Conservation (phyloP, 2,329 filamentous ascomycete species). For the Exophiala alcalophila region DNA sequence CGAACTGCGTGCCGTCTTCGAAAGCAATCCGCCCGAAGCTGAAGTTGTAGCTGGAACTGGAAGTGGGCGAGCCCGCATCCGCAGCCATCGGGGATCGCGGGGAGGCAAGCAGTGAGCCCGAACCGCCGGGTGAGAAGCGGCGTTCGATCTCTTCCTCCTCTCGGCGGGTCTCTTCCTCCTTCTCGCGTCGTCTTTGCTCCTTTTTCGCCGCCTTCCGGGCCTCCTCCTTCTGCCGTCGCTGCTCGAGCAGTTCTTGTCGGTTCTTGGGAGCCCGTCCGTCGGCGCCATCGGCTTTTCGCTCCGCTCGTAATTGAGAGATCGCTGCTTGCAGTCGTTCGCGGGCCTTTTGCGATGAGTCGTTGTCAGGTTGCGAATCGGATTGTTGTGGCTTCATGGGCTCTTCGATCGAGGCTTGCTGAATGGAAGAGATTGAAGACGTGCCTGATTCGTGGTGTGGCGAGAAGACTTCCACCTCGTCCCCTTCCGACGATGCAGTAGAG, state of each 20-base stretch:
- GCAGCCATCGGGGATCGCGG: slow-evolving; percentile 49
- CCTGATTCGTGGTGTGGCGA: slow-evolving; percentile 40
- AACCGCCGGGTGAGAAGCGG: slow-evolving; percentile 55
- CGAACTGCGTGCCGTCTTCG: slow-evolving; percentile 75
- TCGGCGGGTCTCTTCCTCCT: slow-evolving; percentile 70
- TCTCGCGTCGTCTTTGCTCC: slow-evolving; percentile 71
- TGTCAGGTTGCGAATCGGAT: slow-evolving; percentile 1
- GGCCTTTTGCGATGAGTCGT: slow-evolving; percentile 18
- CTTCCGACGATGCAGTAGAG: slow-evolving; percentile 47
- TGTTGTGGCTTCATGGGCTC: slow-evolving; percentile 9
- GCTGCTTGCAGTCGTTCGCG: slow-evolving; percentile 70
- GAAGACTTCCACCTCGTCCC: slow-evolving; percentile 34
- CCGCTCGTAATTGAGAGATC: slow-evolving; percentile 79
- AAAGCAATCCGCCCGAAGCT: slow-evolving; percentile 92
- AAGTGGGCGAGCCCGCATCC: slow-evolving; percentile 9
- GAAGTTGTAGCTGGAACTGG: slow-evolving; percentile 60
- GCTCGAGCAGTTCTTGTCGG: slow-evolving; percentile 87
- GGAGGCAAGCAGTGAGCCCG: slow-evolving; percentile 56
- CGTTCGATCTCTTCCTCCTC: slow-evolving; percentile 58
- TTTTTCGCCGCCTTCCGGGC: slow-evolving; percentile 87
- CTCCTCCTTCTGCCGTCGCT: slow-evolving; percentile 80
- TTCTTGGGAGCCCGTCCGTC: slow-evolving; percentile 80
- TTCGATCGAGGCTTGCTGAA: slow-evolving; percentile 44
- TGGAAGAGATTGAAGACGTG: slow-evolving; percentile 68
- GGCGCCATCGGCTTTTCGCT: slow-evolving; percentile 80